Evolutionary conservation across 2,329 filamentous ascomycete species (phyloP).

Genomic region (Colletotrichum theobromicola): DNA sequence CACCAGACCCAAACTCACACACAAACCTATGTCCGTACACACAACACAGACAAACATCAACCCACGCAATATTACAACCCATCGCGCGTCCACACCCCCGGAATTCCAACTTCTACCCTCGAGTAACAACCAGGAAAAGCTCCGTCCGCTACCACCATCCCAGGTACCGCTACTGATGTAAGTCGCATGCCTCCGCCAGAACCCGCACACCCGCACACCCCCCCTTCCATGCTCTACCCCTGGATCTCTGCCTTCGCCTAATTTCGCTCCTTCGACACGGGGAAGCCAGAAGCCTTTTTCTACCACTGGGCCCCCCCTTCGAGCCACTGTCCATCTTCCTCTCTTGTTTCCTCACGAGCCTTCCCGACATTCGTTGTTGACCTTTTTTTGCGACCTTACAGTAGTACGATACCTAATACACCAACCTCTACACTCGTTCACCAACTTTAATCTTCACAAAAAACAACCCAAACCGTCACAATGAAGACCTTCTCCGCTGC

Average conservation of each 20-base stretch:
- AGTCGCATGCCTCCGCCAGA: constrained; percentile 17
- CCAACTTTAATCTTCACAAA: constrained; percentile 2
- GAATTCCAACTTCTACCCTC: not conserved
- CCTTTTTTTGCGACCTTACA: constrained; percentile 7
- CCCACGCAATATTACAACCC: not conserved
- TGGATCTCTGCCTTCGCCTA: constrained; percentile 16
- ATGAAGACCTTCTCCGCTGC: constrained; percentile 36
- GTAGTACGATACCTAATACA: constrained; percentile 19
- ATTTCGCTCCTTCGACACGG: constrained; percentile 16
- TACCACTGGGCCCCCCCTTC: constrained; percentile 11
- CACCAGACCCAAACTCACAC: not conserved
- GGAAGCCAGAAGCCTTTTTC: constrained; percentile 20
- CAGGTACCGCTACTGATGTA: constrained; percentile 14
- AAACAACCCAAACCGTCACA: constrained; percentile 27
- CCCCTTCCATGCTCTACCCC: constrained; percentile 20
- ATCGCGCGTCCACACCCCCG: not conserved
- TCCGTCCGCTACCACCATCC: not conserved
- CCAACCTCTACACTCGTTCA: constrained; percentile 9
- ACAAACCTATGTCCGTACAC: not conserved
- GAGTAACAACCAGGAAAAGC: constrained; percentile 12
- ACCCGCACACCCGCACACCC: constrained; percentile 5
- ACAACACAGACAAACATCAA: not conserved
- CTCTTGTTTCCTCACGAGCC: constrained; percentile 15
- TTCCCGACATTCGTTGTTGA: constrained; percentile 22
- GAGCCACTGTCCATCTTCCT: not conserved